Conservation (phyloP, 345 rosid genomes). For the Populus tremula region DNA sequence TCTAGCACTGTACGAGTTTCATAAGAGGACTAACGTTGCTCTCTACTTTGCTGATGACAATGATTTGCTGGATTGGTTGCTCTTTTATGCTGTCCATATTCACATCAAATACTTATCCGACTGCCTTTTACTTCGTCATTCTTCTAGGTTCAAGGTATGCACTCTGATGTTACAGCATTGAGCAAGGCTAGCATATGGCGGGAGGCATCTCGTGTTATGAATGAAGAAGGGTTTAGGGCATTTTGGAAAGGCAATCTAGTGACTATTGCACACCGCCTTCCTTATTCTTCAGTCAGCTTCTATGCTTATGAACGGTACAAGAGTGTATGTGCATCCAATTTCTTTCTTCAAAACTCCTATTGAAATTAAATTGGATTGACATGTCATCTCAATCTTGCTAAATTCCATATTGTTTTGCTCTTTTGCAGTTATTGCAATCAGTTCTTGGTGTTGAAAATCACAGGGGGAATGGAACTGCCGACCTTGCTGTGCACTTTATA, state of each 20-base stretch:
- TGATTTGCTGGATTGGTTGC: not conserved
- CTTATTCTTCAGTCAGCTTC: slow-evolving; percentile 77
- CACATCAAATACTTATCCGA: not conserved
- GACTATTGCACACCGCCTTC: slow-evolving; percentile 87
- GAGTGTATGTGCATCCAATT: slow-evolving; percentile 36
- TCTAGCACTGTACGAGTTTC: not conserved
- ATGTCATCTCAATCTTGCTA: not conserved
- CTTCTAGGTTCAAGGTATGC: slow-evolving; percentile 95
- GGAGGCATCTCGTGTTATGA: slow-evolving; percentile 76
- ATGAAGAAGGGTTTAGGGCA: slow-evolving; percentile 90
- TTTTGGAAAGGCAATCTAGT: slow-evolving; percentile 97
- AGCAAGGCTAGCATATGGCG: slow-evolving; percentile 63
- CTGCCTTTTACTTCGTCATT: not conserved
- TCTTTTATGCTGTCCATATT: not conserved
- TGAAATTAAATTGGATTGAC: not conserved
- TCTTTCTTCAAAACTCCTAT: not conserved
- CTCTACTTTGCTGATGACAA: not conserved
- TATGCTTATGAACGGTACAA: slow-evolving; percentile 79
- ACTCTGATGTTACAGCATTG: slow-evolving; percentile 60
- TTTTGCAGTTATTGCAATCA: slow-evolving; percentile 61
- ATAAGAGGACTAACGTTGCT: not conserved
- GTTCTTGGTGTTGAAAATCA: slow-evolving; percentile 49
- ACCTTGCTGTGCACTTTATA: slow-evolving; percentile 65
- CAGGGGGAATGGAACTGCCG: slow-evolving; percentile 44
- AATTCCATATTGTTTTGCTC: slow-evolving; percentile 4